Base-by-base conservation (phyloP, 495 filamentous ascomycete genomes). In the Aeminium ludgeri region DNA sequence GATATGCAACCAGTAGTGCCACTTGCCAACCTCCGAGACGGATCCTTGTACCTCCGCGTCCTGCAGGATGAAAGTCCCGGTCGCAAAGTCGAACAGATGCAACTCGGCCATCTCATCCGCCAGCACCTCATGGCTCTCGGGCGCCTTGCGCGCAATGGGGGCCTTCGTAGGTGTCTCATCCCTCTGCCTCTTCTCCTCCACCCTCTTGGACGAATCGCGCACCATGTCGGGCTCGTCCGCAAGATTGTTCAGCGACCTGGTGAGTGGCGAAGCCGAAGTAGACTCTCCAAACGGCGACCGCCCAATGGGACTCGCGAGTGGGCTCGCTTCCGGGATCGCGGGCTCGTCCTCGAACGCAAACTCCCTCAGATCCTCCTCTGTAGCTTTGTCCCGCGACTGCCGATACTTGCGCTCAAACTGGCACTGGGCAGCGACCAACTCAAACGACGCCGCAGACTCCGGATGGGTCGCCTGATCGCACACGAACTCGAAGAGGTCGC, bases 1-100 rank as follows among this genome's bases (percentile, higher is more conserved):
- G 36, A 97, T 82, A 49, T 94, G 82, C 29, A 97, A 66, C 85
- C 86, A 96, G 59, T 96, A 97, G 46, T 87, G 71, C 91, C 91
- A 97, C 34, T 73, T 72, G 3, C 87, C 89, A 36, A 82, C 70
- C 46, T 96, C 91, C 1, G 75, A 77, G 2, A 97, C 89, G 0
- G 73, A 75, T 10, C 85, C 86, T 33, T 69, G 67, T 6, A 93
- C 74, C 1, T 72, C 63, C 0, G 66, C 43, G 44, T 94, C 89
- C 55, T 94, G 82, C 10, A 82, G 54, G 17, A 92, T 65, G 56
- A 97, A 97, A 0, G 81, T 72, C 15, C 83, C 80, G 8, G 76
- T 81, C 1, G 71, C 59, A 52, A 94, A 84, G 60, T 97, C 89
- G 53, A 91, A 97, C 38, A 96, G 66, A 59, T 96, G 91, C 7